Conservation (phyloP, 345 rosid species). For the Populus simonii region DNA sequence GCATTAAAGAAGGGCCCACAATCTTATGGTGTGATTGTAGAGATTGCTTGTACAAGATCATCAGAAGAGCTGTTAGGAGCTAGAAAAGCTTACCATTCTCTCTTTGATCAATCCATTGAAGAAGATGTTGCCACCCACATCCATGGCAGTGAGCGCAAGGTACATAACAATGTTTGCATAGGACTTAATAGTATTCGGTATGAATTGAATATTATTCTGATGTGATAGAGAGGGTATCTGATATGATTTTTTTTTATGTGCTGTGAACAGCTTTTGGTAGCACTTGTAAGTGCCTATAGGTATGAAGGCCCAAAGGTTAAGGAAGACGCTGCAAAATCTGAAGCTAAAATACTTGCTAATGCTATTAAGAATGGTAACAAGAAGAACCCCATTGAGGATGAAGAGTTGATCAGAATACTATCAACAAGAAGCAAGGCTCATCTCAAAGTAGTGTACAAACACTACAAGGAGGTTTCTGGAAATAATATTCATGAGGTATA, state of each 20-base stretch:
- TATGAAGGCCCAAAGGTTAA: slow-evolving; percentile 70
- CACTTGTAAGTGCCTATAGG: slow-evolving; percentile 86
- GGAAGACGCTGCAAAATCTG: slow-evolving; percentile 56
- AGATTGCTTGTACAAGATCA: slow-evolving; percentile 79
- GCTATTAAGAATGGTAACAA: slow-evolving; percentile 40
- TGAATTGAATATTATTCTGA: not conserved
- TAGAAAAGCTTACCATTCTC: slow-evolving; percentile 89
- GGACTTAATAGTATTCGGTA: no score
- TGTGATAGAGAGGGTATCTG: not conserved
- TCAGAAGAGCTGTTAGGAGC: slow-evolving; percentile 75
- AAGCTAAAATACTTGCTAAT: slow-evolving; percentile 48
- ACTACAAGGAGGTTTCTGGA: slow-evolving; percentile 50
- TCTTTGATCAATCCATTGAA: slow-evolving; percentile 71
- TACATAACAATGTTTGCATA: not conserved
- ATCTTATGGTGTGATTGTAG: slow-evolving; percentile 52
- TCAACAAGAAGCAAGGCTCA: slow-evolving; percentile 81
- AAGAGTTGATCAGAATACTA: slow-evolving; percentile 64
- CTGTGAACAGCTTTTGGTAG: slow-evolving; percentile 65
- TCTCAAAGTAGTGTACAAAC: slow-evolving; percentile 46
- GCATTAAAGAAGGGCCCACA: slow-evolving; percentile 54
- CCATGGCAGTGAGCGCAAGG: slow-evolving; percentile 52
- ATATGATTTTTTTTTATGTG: not conserved
- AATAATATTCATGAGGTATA: slow-evolving; percentile 50
- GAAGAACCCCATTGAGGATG: slow-evolving; percentile 44
- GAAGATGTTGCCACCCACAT: slow-evolving; percentile 68